Evolutionary conservation across 1,284 basidiomycete species (phyloP), one percentile per base, ranked within the genome.

Genomic region (Cutaneotrichosporon sp.): DNA sequence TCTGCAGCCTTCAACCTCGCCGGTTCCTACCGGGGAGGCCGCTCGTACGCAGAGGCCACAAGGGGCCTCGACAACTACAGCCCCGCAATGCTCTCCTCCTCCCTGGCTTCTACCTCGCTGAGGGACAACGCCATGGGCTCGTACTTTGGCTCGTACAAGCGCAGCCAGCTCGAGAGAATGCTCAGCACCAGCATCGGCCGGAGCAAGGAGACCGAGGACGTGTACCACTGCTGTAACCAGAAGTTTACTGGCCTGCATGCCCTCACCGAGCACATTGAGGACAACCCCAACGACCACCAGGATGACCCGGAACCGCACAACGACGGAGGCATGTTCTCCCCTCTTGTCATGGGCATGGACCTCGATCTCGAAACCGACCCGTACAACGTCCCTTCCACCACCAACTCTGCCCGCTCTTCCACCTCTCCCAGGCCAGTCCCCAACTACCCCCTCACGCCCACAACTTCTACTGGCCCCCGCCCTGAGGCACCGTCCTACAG

Each of bases 221-320:
- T 68, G 43, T 78, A 78, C 68, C 70, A 74, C 53, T 78, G 77
- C 63, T 78, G 77, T 45, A 71, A 70, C 9, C 63, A 65, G 31
- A 68, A 65, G 10, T 72, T 73, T 60, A 62, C 60, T 14, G 74
- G 74, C 4, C 61, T 78, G n/a, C 77, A 78, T 56, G 73, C 69
- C 9, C 60, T 78, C 18, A 60, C 77, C 34, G 77, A 78, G 59
- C 77, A 78, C 51, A 74, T 78, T 38, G 77, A 78, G 58, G 38
- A 42, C 38, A 42, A 42, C 38, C 38, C 38, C 14, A 18, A 42
- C 27, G 77, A 78, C 51, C 68, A 69, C 38, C 77, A 77, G 60
- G 75, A 75, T 13, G 73, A 71, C 64, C 54, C 62, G 6, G 75
- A 75, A 25, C 60, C 69, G 1, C 71, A 72, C 58, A 67, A 65